These are phyloP conservation scores for Sordaria brevicollis DNA, from an alignment of 495 filamentous ascomycete genomes.

Conservation along the genomic window DNA sequence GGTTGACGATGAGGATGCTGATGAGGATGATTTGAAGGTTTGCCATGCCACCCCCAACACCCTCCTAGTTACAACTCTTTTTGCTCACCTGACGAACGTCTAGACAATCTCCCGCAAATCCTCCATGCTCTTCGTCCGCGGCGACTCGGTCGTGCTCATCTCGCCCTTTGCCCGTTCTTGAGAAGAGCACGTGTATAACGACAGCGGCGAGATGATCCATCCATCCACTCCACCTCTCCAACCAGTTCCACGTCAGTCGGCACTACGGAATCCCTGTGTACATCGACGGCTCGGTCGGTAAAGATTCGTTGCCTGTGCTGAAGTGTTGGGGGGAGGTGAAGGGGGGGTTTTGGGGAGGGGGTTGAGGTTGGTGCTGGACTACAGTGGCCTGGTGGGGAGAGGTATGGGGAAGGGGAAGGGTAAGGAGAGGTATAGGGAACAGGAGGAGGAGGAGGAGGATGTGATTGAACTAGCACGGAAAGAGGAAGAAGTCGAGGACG, in stretches of 20 bases:
- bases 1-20: conserved; percentile 72
- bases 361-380: too few species aligned
- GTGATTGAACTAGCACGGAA: too few species aligned
- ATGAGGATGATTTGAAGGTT: conserved; percentile 45
- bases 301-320: not conserved
- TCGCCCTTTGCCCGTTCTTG: conserved; percentile 53
- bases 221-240: too few species aligned
- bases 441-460: not conserved
- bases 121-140: conserved; percentile 99
- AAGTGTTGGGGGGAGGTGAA: not conserved
- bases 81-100: too few species aligned
- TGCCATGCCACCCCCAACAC: not conserved
- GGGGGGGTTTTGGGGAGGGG: not conserved
- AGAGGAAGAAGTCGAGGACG: too few species aligned
- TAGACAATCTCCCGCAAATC: conserved; percentile 92
- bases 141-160: conserved; percentile 93
- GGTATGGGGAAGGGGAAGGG: not conserved
- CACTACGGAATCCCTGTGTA: not conserved
- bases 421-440: not conserved
- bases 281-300: not conserved
- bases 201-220: too few species aligned
- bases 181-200: conserved; percentile 2
- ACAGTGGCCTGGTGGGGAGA: too few species aligned
- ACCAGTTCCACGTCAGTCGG: too few species aligned
- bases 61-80: not conserved